Evolutionary conservation across 805 yeast species (phyloP).

Genomic region (Priceomyces melissophilus): DNA sequence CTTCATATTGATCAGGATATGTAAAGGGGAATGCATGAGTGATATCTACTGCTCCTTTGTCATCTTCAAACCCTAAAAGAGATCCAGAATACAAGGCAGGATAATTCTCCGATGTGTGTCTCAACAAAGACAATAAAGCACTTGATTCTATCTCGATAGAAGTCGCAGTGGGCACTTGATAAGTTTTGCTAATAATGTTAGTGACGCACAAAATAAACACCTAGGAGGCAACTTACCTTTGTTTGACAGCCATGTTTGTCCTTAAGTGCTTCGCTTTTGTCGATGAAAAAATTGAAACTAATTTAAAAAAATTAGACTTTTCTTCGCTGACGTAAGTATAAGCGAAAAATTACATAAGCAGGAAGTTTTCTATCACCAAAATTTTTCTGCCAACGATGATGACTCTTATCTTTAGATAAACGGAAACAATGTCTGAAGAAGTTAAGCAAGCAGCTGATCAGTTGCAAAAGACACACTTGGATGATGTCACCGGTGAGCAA

Average conservation of each 20-base stretch:
- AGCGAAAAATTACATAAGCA: conserved; percentile 2
- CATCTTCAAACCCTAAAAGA: conserved; percentile 68
- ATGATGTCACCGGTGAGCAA: conserved; percentile 93
- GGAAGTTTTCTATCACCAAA: conserved; percentile 5
- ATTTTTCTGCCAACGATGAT: conserved; percentile 5
- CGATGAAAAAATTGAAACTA: background rate
- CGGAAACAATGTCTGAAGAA: conserved; percentile 37
- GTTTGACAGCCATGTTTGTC: conserved; percentile 14
- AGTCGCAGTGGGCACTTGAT: conserved; percentile 35
- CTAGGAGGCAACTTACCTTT: conserved; percentile 9
- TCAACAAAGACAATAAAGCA: conserved; percentile 55
- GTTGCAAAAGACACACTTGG: conserved; percentile 75
- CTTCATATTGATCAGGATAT: conserved; percentile 58
- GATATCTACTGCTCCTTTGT: conserved; percentile 44
- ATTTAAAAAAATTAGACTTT: background rate
- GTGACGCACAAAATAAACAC: conserved; percentile 1
- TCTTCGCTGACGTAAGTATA: background rate
- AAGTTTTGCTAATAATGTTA: conserved; percentile 14
- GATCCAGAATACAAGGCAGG: conserved; percentile 69
- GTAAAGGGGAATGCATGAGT: conserved; percentile 73
- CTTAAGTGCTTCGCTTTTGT: too few relatives aligned
- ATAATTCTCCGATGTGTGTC: conserved; percentile 61
- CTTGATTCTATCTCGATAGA: conserved; percentile 48
- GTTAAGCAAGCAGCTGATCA: conserved; percentile 68
- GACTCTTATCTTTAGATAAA: background rate